A percentile compares a stretch with the other conserved stretches of the same genome.
These are phyloP conservation scores for Podaxis carcinomalis DNA, from an alignment of 768 basidiomycete genomes.

Conservation along the genomic window DNA sequence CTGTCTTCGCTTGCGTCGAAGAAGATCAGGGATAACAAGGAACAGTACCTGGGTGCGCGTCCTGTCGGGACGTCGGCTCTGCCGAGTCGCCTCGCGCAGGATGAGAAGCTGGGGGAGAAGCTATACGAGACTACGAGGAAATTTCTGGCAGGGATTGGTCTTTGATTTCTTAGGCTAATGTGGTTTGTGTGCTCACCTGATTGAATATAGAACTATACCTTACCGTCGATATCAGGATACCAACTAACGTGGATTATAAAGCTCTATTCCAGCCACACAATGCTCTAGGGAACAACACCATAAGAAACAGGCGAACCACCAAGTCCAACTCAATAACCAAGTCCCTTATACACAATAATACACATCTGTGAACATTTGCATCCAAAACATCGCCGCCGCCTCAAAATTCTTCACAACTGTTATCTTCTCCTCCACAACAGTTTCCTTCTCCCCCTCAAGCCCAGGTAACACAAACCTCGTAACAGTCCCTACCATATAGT, in stretches of 20 bases:
- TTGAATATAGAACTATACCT: neutral
- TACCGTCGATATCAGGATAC: neutral
- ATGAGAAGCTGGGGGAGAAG: conserved; percentile 12
- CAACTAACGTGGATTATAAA: neutral
- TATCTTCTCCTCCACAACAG: neutral
- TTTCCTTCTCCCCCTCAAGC: neutral
- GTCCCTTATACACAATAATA: no score
- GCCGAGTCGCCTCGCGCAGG: conserved; percentile 10
- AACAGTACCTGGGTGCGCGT: conserved; percentile 17
- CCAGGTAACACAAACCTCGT: neutral
- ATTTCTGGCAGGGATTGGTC: conserved; percentile 4
- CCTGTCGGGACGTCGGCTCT: conserved; percentile 17
- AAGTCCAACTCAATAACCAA: neutral
- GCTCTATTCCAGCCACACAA: neutral
- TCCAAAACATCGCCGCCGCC: neutral
- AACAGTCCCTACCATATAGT: neutral
- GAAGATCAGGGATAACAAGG: conserved; percentile 17
- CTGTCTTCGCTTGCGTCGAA: conserved; percentile 26
- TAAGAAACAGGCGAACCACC: neutral
- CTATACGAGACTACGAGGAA: conserved; percentile 11
- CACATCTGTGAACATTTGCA: neutral
- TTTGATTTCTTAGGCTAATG: neutral
- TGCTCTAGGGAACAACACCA: neutral
- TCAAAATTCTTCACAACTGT: neutral
- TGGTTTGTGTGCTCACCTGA: neutral